These are phyloP conservation scores for Diplodia mutila DNA, from an alignment of 2,329 filamentous ascomycete genomes.

Conservation along the genomic window DNA sequence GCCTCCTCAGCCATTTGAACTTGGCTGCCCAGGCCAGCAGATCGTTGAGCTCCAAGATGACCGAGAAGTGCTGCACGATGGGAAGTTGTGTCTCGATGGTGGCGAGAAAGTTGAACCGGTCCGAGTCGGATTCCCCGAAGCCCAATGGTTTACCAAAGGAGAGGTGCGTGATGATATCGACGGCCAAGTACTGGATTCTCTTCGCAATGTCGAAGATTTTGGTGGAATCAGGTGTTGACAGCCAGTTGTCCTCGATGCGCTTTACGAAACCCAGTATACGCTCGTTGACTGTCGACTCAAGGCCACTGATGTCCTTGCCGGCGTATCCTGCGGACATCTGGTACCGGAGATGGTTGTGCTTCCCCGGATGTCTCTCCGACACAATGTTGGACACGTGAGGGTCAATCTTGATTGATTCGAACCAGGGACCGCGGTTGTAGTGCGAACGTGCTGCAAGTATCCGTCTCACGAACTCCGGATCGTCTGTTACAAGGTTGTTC, in stretches of 20 bases:
- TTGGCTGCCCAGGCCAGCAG: not conserved
- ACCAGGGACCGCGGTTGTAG: conserved; percentile 46
- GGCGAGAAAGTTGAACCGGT: conserved; percentile 56
- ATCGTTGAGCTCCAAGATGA: conserved; percentile 2
- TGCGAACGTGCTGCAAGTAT: conserved; percentile 48
- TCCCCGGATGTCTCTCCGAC: conserved; percentile 41
- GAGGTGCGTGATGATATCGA: conserved; percentile 48
- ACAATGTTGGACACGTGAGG: conserved; percentile 47
- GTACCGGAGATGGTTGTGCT: conserved; percentile 44
- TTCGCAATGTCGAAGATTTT: conserved; percentile 42
- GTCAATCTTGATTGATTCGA: conserved; percentile 42
- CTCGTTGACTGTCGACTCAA: conserved; percentile 44
- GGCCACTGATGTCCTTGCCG: conserved; percentile 43
- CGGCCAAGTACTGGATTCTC: conserved; percentile 45
- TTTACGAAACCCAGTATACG: conserved; percentile 24
- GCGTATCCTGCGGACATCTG: conserved; percentile 46
- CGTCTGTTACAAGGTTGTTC: conserved; percentile 54
- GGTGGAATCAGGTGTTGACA: conserved; percentile 36
- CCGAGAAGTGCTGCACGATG: conserved; percentile 1
- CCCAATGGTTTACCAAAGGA: conserved; percentile 53
- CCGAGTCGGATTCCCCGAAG: conserved; percentile 50
- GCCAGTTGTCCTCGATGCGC: conserved; percentile 2
- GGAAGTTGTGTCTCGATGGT: conserved; percentile 1
- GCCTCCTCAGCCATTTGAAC: not conserved
- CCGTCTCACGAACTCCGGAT: conserved; percentile 50